phyloP scores from a whole-genome alignment of 2,329 filamentous ascomycete species.

The Lanzia echinophila region DNA sequence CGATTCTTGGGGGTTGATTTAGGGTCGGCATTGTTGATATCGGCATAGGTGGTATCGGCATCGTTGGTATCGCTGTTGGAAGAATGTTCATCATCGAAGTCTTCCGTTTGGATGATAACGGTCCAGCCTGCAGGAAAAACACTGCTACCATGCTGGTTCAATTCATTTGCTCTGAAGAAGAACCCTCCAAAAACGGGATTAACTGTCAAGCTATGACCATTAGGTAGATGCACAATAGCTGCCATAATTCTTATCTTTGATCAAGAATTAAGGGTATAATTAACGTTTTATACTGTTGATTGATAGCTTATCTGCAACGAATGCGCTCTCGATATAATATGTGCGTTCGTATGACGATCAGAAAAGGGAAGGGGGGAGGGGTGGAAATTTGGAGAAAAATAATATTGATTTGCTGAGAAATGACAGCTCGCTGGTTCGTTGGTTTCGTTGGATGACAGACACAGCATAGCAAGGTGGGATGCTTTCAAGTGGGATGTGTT shows the following conservation, averaged over 20 bases:
- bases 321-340: no score
- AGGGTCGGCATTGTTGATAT: slow-evolving; percentile 25
- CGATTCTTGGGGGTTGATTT: slow-evolving; percentile 23
- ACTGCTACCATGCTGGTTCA: slow-evolving; percentile 60
- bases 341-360: no score
- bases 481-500: no score
- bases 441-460: no score
- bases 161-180: slow-evolving; percentile 78
- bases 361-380: no score
- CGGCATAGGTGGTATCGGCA: slow-evolving; percentile 26
- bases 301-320: no score
- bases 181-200: slow-evolving; percentile 86
- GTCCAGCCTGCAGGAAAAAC: slow-evolving; percentile 86
- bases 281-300: no score
- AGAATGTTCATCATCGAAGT: slow-evolving; percentile 27
- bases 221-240: slow-evolving; percentile 63
- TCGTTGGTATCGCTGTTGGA: slow-evolving; percentile 22
- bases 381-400: no score
- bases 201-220: slow-evolving; percentile 77
- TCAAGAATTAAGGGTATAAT: not conserved
- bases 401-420: no score
- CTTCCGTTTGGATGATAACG: slow-evolving; percentile 70
- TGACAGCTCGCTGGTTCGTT: no score
- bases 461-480: no score
- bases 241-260: slow-evolving; percentile 17